These are phyloP conservation scores for Clarireedia paspali DNA, from an alignment of 2,329 filamentous ascomycete species.

Conservation along the genomic window DNA sequence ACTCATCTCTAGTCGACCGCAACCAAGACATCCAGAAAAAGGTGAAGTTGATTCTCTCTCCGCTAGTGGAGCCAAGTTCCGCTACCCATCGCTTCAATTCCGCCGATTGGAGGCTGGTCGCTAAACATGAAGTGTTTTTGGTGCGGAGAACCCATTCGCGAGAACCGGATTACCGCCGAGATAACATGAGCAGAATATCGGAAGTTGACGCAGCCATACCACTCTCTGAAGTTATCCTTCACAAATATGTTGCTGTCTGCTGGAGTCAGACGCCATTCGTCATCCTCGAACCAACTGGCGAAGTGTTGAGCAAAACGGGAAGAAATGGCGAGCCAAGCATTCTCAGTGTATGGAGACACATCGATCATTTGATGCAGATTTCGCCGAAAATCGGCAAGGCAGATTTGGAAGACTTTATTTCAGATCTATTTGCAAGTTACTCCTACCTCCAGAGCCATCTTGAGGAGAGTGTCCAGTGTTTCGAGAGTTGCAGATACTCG, in stretches of 20 bases:
- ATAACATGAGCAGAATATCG: conserved; percentile 13
- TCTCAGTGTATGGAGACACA: conserved; percentile 16
- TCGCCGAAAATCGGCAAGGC: conserved; percentile 1
- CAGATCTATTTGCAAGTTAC: conserved; percentile 18
- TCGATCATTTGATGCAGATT: conserved; percentile 17
- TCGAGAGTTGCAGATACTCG: not conserved
- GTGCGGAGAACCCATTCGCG: conserved; percentile 8
- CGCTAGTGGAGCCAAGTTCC: conserved; percentile 10
- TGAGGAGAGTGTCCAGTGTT: conserved; percentile 3
- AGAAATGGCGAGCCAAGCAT: conserved; percentile 8
- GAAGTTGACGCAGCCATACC: not conserved
- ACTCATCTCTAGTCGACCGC: not conserved
- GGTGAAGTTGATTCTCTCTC: conserved; percentile 10
- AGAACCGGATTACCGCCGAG: conserved; percentile 13
- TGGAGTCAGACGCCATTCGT: conserved; percentile 23
- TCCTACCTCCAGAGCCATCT: conserved; percentile 18
- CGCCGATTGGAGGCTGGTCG: not conserved
- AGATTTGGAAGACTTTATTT: conserved; percentile 13
- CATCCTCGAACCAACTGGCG: conserved; percentile 10
- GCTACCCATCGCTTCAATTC: not conserved
- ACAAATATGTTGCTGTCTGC: conserved; percentile 15
- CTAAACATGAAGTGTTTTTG: conserved; percentile 12
- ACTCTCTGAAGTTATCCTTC: conserved; percentile 14
- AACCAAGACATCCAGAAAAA: not conserved
- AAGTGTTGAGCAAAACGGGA: conserved; percentile 7